Percentiles rank a stretch among this genome's conserved stretches.
Conservation (phyloP, 129 eudicot species). For the Artemisia annua region DNA sequence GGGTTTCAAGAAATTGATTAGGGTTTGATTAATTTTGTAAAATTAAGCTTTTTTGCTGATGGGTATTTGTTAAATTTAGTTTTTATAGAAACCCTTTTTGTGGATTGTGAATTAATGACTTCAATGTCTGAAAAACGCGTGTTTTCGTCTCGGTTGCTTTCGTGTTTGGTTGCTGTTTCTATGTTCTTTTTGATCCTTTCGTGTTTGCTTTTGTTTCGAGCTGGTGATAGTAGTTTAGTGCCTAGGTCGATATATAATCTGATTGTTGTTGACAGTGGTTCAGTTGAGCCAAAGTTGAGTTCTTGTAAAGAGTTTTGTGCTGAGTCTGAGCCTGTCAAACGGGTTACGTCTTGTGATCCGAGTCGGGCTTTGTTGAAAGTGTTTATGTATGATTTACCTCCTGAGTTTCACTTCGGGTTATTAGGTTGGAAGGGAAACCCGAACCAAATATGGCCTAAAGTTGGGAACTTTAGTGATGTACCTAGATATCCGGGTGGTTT, state of each 20-base stretch:
- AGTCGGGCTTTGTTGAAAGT: slow-evolving; percentile 51
- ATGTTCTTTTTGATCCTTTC: slow-evolving; percentile 59
- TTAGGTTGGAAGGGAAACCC: too few relatives aligned
- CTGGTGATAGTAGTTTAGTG: slow-evolving; percentile 45
- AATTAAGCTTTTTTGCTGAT: slow-evolving; percentile 21
- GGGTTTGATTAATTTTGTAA: slow-evolving; percentile 17
- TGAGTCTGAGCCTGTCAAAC: background rate
- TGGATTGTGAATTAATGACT: slow-evolving; percentile 18
- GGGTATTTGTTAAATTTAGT: slow-evolving; percentile 21
- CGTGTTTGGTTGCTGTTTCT: slow-evolving; percentile 58
- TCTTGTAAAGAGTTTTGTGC: slow-evolving; percentile 21
- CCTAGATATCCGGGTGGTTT: too few relatives aligned
- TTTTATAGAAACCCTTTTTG: slow-evolving; percentile 6
- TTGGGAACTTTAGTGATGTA: too few relatives aligned
- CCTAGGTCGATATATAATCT: slow-evolving; percentile 54
- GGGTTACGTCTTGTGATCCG: slow-evolving; percentile 23
- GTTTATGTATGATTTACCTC: slow-evolving; percentile 62
- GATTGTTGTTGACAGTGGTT: slow-evolving; percentile 39
- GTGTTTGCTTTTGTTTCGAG: slow-evolving; percentile 49
- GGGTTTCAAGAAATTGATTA: slow-evolving; percentile 24
- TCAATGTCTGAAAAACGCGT: slow-evolving; percentile 60
- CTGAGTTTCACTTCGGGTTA: too few relatives aligned
- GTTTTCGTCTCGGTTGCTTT: slow-evolving; percentile 54
- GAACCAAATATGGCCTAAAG: too few relatives aligned
- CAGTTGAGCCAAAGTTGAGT: slow-evolving; percentile 22